phyloP scores from a whole-genome alignment of 768 basidiomycete species.

The Lepiota brunneoincarnata region DNA sequence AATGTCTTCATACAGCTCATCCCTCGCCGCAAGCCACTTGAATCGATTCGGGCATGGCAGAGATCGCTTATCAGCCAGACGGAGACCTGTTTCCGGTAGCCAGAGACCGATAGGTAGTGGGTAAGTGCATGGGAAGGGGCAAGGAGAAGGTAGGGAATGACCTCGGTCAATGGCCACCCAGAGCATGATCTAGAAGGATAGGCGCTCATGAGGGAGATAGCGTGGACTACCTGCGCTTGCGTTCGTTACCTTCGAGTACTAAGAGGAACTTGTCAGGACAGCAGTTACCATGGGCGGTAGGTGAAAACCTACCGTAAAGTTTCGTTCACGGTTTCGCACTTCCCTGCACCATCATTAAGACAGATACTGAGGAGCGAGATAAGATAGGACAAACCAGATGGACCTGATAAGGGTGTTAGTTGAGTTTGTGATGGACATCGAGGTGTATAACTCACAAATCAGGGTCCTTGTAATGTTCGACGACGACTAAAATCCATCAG shows the following conservation, averaged over 20 bases:
- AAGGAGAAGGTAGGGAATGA: background rate
- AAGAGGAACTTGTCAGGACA: background rate
- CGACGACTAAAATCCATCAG: slow-evolving; percentile 51
- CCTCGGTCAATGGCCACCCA: slow-evolving; percentile 97
- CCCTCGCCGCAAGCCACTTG: slow-evolving; percentile 16
- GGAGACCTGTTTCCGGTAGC: slow-evolving; percentile 41
- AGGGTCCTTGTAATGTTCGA: slow-evolving; percentile 64
- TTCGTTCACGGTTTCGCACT: slow-evolving; percentile 79
- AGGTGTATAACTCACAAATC: slow-evolving; percentile 63
- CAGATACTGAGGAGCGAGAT: background rate
- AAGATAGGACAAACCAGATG: slow-evolving; percentile 61
- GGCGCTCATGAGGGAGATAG: too few relatives aligned
- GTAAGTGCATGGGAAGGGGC: background rate
- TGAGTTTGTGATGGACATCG: background rate
- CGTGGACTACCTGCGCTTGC: too few relatives aligned
- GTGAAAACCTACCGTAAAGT: slow-evolving; percentile 67
- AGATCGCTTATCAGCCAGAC: slow-evolving; percentile 92
- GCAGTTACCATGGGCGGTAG: background rate
- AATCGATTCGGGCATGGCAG: slow-evolving; percentile 62
- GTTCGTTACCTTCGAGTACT: slow-evolving; percentile 73
- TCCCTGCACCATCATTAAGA: slow-evolving; percentile 54
- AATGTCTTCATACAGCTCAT: slow-evolving; percentile 83
- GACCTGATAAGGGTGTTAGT: slow-evolving; percentile 45
- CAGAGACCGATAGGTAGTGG: slow-evolving; percentile 25
- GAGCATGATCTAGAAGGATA: slow-evolving; percentile 68